Percentiles rank a stretch among this genome's conserved stretches.
These are phyloP conservation scores for Penicillium taxi DNA, from an alignment of 495 filamentous ascomycete species.

Conservation along the genomic window DNA sequence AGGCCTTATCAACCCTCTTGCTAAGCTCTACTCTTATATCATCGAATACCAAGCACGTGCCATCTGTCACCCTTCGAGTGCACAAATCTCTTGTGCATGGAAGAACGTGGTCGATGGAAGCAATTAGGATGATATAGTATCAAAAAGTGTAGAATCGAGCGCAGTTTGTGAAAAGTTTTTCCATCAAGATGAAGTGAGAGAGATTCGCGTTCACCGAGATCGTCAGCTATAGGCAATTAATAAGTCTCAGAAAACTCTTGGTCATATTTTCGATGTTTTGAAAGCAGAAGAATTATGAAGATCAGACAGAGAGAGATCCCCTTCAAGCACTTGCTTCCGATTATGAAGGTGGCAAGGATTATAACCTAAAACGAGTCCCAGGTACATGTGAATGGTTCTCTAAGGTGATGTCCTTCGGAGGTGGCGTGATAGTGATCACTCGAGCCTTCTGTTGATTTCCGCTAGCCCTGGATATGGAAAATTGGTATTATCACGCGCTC, in stretches of 20 bases:
- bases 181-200: no score
- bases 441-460: conserved; percentile 33
- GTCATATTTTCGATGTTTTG: no score
- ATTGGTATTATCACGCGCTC: conserved; percentile 27
- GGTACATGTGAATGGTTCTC: conserved; percentile 36
- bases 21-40: conserved; percentile 19
- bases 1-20: neutral
- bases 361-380: conserved; percentile 8
- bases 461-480: conserved; percentile 37
- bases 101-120: conserved; percentile 11
- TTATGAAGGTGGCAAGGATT: conserved; percentile 25
- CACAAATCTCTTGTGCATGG: conserved; percentile 19
- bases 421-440: conserved; percentile 20
- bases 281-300: no score
- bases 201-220: no score
- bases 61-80: conserved; percentile 23
- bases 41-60: conserved; percentile 28
- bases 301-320: neutral
- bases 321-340: conserved; percentile 7
- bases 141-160: no score
- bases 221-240: no score
- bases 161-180: no score
- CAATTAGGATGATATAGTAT: conserved; percentile 13
- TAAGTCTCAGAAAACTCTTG: no score
- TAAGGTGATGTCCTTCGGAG: conserved; percentile 12